A percentile compares a stretch with the other conserved stretches of the same genome.
These are phyloP conservation scores for Pilobolus umbonatus DNA, from an alignment of 192 early-diverging fungal species.

Conservation along the genomic window DNA sequence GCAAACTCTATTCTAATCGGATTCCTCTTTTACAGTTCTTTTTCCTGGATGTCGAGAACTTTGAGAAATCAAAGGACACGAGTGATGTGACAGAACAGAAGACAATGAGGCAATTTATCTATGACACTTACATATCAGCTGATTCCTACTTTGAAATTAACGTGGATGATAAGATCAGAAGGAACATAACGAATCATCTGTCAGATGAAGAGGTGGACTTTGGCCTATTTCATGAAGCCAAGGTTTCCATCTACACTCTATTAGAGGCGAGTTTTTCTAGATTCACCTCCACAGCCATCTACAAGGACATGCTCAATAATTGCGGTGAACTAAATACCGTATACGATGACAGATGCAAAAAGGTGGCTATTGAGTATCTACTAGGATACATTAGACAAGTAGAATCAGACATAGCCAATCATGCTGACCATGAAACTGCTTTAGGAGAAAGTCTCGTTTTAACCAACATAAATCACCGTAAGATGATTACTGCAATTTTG, in stretches of 20 bases:
- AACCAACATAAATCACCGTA: too few species aligned
- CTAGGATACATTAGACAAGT: too few species aligned
- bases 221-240: conserved; percentile 28
- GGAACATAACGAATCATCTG: conserved; percentile 20
- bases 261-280: conserved; percentile 35
- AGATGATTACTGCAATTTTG: too few species aligned
- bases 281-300: conserved; percentile 22
- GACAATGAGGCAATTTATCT: conserved; percentile 37
- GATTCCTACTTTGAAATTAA: conserved; percentile 49
- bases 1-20: neutral
- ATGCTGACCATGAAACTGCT: too few species aligned
- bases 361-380: conserved; percentile 22
- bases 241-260: conserved; percentile 31
- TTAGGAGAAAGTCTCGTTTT: too few species aligned
- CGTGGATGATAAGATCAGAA: conserved; percentile 40
- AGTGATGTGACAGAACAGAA: conserved; percentile 1
- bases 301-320: conserved; percentile 31
- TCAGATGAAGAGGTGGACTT: conserved; percentile 9
- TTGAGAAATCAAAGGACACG: conserved; percentile 29
- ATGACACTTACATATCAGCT: conserved; percentile 38
- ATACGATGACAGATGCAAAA: conserved; percentile 21
- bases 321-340: conserved; percentile 24
- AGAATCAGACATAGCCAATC: too few species aligned
- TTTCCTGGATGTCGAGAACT: conserved; percentile 45
- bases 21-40: conserved; percentile 37